phyloP scores from a whole-genome alignment of 2,329 filamentous ascomycete species.

The Botrytis fabae region DNA sequence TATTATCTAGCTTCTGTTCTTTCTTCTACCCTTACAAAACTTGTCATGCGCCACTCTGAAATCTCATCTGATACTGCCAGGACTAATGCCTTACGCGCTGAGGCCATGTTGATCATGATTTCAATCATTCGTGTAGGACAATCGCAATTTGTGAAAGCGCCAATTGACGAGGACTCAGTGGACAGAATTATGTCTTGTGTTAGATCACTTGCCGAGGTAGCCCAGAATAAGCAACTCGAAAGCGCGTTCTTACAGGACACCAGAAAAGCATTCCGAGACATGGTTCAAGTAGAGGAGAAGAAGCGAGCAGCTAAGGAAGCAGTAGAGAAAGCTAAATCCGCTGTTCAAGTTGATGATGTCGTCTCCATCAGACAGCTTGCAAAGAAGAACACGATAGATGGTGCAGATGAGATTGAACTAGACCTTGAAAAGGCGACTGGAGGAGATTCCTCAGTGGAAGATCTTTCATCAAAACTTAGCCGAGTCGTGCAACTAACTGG shows the following conservation, averaged over 20 bases:
- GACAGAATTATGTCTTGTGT: constrained; percentile 98
- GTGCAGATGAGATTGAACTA: constrained; percentile 79
- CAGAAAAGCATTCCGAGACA: constrained; percentile 89
- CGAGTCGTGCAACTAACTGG: constrained; percentile 95
- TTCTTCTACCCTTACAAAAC: constrained; percentile 93
- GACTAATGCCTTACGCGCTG: constrained; percentile 90
- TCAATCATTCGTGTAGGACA: constrained; percentile 97
- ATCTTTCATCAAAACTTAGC: constrained; percentile 90
- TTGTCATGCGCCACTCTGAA: constrained; percentile 96
- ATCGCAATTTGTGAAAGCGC: constrained; percentile 96
- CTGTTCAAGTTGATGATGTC: constrained; percentile 93
- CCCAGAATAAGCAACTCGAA: constrained; percentile 85
- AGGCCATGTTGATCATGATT: constrained; percentile 99
- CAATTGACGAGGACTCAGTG: constrained; percentile 97
- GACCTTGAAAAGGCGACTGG: constrained; percentile 94
- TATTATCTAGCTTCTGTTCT: constrained; percentile 95
- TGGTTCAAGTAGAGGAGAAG: constrained; percentile 97
- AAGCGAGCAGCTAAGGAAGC: constrained; percentile 96
- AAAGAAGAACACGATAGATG: constrained; percentile 84
- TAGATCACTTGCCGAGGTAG: constrained; percentile 85
- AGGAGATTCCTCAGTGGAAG: constrained; percentile 79
- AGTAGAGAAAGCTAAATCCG: constrained; percentile 86
- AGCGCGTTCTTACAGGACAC: constrained; percentile 93
- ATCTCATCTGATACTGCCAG: constrained; percentile 83
- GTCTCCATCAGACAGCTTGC: constrained; percentile 89